phyloP scores from a whole-genome alignment of 2,329 filamentous ascomycete genomes.

The Pestalotiopsis sp. region DNA sequence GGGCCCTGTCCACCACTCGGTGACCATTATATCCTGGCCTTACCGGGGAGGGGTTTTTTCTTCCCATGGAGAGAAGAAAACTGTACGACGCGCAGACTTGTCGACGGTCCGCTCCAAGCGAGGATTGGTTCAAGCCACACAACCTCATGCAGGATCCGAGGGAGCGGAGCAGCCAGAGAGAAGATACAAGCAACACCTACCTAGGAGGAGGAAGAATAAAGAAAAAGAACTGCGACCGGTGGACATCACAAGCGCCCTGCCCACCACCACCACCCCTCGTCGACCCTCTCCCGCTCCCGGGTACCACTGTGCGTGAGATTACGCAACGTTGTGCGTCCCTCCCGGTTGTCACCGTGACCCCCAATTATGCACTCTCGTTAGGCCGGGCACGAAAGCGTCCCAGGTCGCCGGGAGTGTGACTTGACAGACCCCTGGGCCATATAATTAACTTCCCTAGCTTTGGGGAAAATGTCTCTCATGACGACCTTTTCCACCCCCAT shows the following conservation, averaged over 20 bases:
- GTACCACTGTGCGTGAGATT: background rate
- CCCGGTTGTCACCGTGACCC: background rate
- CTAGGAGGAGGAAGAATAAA: background rate
- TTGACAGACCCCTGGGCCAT: background rate
- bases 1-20: too few species aligned
- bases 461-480: background rate
- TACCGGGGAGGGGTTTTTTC: too few species aligned
- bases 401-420: background rate
- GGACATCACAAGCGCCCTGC: background rate
- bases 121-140: background rate
- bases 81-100: background rate
- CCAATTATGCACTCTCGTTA: background rate
- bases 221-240: background rate
- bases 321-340: background rate
- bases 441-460: background rate
- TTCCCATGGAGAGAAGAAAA: too few species aligned
- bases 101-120: background rate
- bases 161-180: background rate
- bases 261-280: background rate
- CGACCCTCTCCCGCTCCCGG: background rate
- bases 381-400: background rate
- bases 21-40: too few species aligned
- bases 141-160: background rate
- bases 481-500: background rate
- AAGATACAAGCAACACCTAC: background rate